Evolutionary conservation across 2,329 filamentous ascomycete species (phyloP).

Genomic region (Botrytis cinerea): DNA sequence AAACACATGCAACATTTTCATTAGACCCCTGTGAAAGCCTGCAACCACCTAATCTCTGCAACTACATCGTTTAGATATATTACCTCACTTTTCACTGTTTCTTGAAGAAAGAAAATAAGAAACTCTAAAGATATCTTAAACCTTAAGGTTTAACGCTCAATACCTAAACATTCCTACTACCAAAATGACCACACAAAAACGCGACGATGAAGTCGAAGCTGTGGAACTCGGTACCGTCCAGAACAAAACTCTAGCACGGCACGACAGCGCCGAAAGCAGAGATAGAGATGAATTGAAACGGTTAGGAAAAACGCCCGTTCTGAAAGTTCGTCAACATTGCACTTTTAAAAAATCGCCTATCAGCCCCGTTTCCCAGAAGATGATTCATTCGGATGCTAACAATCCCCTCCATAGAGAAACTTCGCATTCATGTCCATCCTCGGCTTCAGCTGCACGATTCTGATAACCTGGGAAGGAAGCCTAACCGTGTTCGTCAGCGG

Average conservation of each 20-base stretch:
- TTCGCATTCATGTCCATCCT: slow-evolving; percentile 47
- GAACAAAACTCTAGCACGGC: not conserved
- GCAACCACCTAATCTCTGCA: not conserved
- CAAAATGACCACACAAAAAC: not conserved
- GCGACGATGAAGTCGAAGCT: not conserved
- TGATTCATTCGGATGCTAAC: not conserved
- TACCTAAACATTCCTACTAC: not conserved
- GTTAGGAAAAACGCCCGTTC: slow-evolving; percentile 18
- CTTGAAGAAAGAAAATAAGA: not conserved
- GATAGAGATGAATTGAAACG: slow-evolving; percentile 16
- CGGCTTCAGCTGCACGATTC: slow-evolving; percentile 46
- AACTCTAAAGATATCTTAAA: not conserved
- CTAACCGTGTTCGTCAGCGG: slow-evolving; percentile 12
- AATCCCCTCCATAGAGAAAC: slow-evolving; percentile 37
- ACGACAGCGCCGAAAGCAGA: not conserved
- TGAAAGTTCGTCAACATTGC: slow-evolving; percentile 5
- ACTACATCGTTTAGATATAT: not conserved
- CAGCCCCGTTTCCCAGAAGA: not conserved
- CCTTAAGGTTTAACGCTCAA: not conserved
- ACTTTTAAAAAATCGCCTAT: not conserved
- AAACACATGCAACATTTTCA: not conserved
- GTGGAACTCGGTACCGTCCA: slow-evolving; percentile 4
- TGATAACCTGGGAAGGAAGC: slow-evolving; percentile 46
- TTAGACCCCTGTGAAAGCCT: not conserved
- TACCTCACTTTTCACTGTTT: not conserved